Evolutionary conservation across 495 filamentous ascomycete species (phyloP), one percentile per base, ranked within the genome.

Genomic region (Cercophora samala): DNA sequence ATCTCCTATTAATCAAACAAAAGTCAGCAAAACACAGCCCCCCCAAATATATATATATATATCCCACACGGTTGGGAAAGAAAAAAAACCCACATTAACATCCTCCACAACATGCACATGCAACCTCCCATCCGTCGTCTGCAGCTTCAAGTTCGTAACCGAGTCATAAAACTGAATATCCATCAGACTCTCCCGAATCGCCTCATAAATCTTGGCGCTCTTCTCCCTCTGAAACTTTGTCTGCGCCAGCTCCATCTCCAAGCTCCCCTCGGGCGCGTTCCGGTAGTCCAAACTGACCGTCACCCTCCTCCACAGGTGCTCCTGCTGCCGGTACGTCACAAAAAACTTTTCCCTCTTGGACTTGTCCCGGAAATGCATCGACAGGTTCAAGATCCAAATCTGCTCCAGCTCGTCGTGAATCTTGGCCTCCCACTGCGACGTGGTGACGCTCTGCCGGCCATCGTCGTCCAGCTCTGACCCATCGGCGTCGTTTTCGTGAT

Each of bases 51-150:
- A 19, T n/a, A n/a, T n/a, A n/a, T n/a, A n/a, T n/a, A n/a, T n/a
- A n/a, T n/a, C n/a, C n/a, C n/a, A n/a, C n/a, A n/a, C n/a, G n/a
- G n/a, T n/a, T n/a, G n/a, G n/a, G n/a, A 15, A 19, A 24, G 32
- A 58, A 15, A 56, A 18, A 65, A 21, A 64, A 79, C 81, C 24
- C 70, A 84, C 82, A 74, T 97, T 95, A 59, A 93, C 86, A 77
- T 99, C 95, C 76, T 98, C 95, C n/a, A 94, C 96, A 58, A 99
- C 95, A 75, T 98, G 95, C 22, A 99, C 93, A 78, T 99, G 95
- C 60, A 99, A 82, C 59, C 93, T 87, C 25, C 92, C 92, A 56
- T 97, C 91, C 52, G 86, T 89, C 1, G 95, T 99, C 75, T 97
- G 88, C 18, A 99, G 82, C 75, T 97, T 98, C 58, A 99, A 84